A percentile compares a stretch with the other conserved stretches of the same genome.
Evolutionary conservation across 192 early-diverging fungal genomes (phyloP).

Genomic region (Borealophlyctis nickersoniae): DNA sequence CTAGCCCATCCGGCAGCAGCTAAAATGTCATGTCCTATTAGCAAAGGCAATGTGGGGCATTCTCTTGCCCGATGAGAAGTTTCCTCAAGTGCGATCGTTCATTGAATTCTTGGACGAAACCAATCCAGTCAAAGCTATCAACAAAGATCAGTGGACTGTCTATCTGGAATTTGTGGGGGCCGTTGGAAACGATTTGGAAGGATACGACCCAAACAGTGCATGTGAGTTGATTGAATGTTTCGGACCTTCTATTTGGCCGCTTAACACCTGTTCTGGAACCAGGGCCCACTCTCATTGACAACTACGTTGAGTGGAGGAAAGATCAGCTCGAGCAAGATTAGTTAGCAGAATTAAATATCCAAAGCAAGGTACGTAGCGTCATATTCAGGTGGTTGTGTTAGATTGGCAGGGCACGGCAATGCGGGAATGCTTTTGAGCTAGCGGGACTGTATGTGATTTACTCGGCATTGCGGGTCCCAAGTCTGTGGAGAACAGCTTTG

Average conservation of each 20-base stretch:
- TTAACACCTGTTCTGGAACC: neutral
- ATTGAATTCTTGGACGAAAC: slow-evolving; percentile 48
- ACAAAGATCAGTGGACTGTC: slow-evolving; percentile 66
- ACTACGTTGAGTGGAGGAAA: slow-evolving; percentile 62
- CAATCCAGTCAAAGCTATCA: slow-evolving; percentile 55
- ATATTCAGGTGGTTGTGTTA: too few relatives aligned
- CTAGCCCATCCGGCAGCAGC: neutral
- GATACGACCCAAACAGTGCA: slow-evolving; percentile 59
- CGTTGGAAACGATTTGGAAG: slow-evolving; percentile 44
- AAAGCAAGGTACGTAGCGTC: too few relatives aligned
- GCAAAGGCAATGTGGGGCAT: slow-evolving; percentile 54
- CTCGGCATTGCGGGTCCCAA: too few relatives aligned
- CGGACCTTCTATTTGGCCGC: neutral
- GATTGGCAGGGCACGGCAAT: too few relatives aligned
- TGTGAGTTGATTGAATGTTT: slow-evolving; percentile 43
- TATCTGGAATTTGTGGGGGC: slow-evolving; percentile 59
- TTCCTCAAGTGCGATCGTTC: slow-evolving; percentile 45
- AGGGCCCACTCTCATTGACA: slow-evolving; percentile 69
- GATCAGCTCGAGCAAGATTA: too few relatives aligned
- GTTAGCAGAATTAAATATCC: too few relatives aligned
- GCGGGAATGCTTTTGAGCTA: too few relatives aligned
- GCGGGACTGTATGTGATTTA: too few relatives aligned
- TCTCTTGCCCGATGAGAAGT: slow-evolving; percentile 36
- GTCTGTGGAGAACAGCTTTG: too few relatives aligned
- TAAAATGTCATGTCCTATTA: slow-evolving; percentile 27